Base-by-base conservation (phyloP, 2,329 filamentous ascomycete species). In the Blastomyces percursus region DNA sequence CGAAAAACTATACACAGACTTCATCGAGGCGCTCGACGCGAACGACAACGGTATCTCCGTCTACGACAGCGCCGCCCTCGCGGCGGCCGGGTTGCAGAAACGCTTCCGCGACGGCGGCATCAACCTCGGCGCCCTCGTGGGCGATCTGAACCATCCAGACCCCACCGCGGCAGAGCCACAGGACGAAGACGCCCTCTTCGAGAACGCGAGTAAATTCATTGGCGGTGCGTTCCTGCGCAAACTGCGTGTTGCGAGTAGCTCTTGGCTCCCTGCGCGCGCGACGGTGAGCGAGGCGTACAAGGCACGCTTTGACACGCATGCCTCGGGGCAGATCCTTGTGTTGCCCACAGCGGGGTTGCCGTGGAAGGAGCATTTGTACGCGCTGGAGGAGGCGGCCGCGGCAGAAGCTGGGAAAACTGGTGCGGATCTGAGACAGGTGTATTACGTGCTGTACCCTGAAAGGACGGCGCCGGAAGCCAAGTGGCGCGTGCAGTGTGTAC, bases 341-440 rank as follows among this genome's bases (percentile, higher is more conserved):
- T 82, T 99, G 62, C 84, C 88, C 66, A 86, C 89, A 72, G 86
- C 88, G 63, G 89, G 78, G 19, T 72, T 93, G 64, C 93, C 93
- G 1, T 97, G 94, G 94, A 94, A 96, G 75, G 93, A 97, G 71
- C 94, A 99, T 75, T 82, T 99, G 21, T 97, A 96, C 78, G 86
- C 83, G 21, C 83, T 97, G 35, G 94, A 99, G 77, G 82, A 82
- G 69, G 82, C 86, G 71, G 69, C 64, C 14, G n/a, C 46, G 21
- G 46, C 21, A 3, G 46, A 38, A 19, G 35, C 64, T 2, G 51
- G 2, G 16, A 62, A 57, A 24, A 57, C 19, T 32, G 27, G 48
- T 30, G 75, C 78, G 59, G 74, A 72, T 9, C 74, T 74, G 62
- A 71, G 68, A 69, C 83, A 85, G 69, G 86, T 93, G 3, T 81